Evolutionary conservation across 2,329 filamentous ascomycete genomes (phyloP), one percentile per base, ranked within the genome.

Genomic region (Fusarium chlamydosporum): DNA sequence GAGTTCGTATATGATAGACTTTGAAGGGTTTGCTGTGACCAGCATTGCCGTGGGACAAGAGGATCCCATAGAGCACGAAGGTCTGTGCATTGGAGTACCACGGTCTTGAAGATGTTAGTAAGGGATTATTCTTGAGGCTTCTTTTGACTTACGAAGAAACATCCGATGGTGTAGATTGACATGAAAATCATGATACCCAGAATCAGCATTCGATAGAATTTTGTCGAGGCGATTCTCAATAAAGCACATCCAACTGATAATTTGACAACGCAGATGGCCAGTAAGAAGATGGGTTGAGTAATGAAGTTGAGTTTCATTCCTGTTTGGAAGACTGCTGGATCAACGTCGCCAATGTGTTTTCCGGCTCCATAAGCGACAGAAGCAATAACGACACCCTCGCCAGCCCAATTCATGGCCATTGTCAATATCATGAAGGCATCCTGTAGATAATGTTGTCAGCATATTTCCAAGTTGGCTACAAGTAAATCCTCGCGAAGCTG

Each of bases 71-170:
- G 77, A 1, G 81, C 63, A 7, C 79, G 76, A 2, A 86, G 73
- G 41, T 85, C 78, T 7, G 77, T 79, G 48, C 85, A 86, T 60
- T 86, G 83, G 2, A 85, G 72, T 3, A 86, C 57, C 3, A 86
- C 64, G 0, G 84, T 85, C 74, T 79, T 16, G 1, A 13, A 2
- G 2, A 7, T 20, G 20, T n/a, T 8, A 29, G 31, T 45, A n/a
- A 54, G 12, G 0, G 6, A 8, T 4, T 6, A 16, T 10, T 26
- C 8, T 15, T 6, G 1, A 5, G 12, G 6, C 6, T 2, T n/a
- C 4, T 2, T 2, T 16, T 3, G 5, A 26, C 78, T 53, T 62
- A 79, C 78, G 27, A 84, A 77, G 56, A 81, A 79, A 27, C 77
- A 77, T 11, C 62, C 73, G 7, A 75, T 72, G 1, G 76, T 79